phyloP scores from a whole-genome alignment of 306 rosid species.

The Begonia masoniana region DNA sequence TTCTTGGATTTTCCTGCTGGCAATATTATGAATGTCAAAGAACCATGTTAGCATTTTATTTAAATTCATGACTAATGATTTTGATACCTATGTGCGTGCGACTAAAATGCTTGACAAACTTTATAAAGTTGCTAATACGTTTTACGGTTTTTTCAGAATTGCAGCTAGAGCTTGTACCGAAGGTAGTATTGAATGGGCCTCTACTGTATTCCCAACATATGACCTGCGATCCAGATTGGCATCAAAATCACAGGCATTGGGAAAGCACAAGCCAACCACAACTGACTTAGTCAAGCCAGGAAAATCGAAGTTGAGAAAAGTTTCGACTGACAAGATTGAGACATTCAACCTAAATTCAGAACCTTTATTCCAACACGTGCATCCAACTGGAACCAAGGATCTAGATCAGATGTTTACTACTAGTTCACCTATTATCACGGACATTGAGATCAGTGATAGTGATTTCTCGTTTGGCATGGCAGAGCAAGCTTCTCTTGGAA shows the following conservation, averaged over 20 bases:
- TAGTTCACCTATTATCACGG: slow-evolving; percentile 16
- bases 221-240: slow-evolving; percentile 51
- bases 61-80: no score
- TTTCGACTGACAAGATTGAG: slow-evolving; percentile 37
- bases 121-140: no score
- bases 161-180: slow-evolving; percentile 63
- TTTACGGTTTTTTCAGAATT: slow-evolving; percentile 27
- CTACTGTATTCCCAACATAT: slow-evolving; percentile 53
- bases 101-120: no score
- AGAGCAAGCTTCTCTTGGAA: slow-evolving; percentile 22
- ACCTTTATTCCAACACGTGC: slow-evolving; percentile 21
- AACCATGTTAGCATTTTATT: no score
- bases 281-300: slow-evolving; percentile 40
- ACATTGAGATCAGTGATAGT: slow-evolving; percentile 15
- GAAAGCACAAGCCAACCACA: slow-evolving; percentile 56
- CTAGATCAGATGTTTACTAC: slow-evolving; percentile 24
- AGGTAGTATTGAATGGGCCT: slow-evolving; percentile 68
- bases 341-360: slow-evolving; percentile 25
- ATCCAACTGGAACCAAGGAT: slow-evolving; percentile 20
- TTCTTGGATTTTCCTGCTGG: no score
- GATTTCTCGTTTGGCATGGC: slow-evolving; percentile 16
- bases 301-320: slow-evolving; percentile 51
- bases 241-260: slow-evolving; percentile 47
- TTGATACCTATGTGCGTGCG: no score
- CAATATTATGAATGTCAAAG: no score